Evolutionary conservation across 495 filamentous ascomycete species (phyloP), one percentile per base, ranked within the genome.

Genomic region (Clohesyomyces aquaticus): DNA sequence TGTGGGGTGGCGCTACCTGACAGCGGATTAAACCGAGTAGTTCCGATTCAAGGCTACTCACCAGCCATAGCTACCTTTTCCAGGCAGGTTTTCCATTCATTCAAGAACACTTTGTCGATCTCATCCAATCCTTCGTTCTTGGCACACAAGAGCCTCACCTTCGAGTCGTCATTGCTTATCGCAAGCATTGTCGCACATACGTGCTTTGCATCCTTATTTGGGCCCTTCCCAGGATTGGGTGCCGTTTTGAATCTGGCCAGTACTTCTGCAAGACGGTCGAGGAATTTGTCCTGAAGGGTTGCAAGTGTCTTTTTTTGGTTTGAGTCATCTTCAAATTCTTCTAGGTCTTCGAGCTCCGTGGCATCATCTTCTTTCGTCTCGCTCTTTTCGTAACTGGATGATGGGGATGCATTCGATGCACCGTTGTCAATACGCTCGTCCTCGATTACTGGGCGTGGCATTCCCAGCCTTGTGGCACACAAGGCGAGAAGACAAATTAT

Each of bases 81-180:
- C 6, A 47, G 14, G 18, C 43, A 47, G 43, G 4, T 22, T 18
- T 47, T 47, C 43, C 43, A 47, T 4, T 22, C 4, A 6, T 18
- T 18, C n/a, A 47, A 22, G 21, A 47, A 47, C 8, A 8, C 43
- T 8, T n/a, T 18, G 43, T 47, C 43, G 43, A 18, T n/a, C 21
- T 47, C 8, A n/a, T 47, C 21, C 6, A 47, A 18, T 47, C 43
- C 43, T 47, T 47, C 43, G 18, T 47, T 47, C 21, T 47, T 47
- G 4, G 43, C 43, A 47, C 43, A 47, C 4, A 47, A n/a, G 4
- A 47, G 8, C 43, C 21, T 47, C 16, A 47, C 43, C 4, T 6
- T 8, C 16, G 14, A 8, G 4, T 47, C 16, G 8, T 47, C 43
- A 4, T 47, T n/a, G n/a, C 21, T 4, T 18, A 47, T 47, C 8